Base-by-base conservation (phyloP, 1,139 yeast genomes). In the Kodamaea plutei region DNA sequence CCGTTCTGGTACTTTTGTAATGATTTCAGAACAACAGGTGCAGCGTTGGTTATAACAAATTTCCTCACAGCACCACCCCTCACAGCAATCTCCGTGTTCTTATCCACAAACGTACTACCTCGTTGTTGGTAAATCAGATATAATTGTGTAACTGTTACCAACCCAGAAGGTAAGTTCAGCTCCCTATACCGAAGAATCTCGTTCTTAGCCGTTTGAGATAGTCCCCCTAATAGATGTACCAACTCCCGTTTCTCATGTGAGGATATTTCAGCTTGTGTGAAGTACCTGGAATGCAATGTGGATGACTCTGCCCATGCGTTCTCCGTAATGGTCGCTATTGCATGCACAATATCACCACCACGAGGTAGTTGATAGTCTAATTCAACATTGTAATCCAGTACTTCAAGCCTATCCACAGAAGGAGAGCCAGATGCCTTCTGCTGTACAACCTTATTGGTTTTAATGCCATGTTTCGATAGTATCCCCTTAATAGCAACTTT, bases 61-160 rank as follows among this genome's bases (percentile, higher is more conserved):
- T 63, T 63, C 18, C 63, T 46, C 4, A 68, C 30, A 5, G 44
- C 31, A 1, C 72, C 72, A 21, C 51, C 48, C 26, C 72, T 44
- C 4, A 59, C 52, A 16, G 49, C 43, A 4, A 62, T 35, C 37
- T 68, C 74, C 2, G 67, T 41, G 28, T 51, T 58, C 30, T 61
- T 54, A 43, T 68, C 74, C 5, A 68, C 73, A 50, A 61, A 66
- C 0, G 74, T 68, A 37, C 61, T 56, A 1, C 73, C 73, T 22
- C 58, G 55, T 13, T 52, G 45, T 24, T 56, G 61, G 36, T 56
- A 68, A n/a, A 68, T 53, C 8, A 73, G 53, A 36, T 68, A 67
- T 8, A 68, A 40, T 40, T 67, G 73, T 29, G 62, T 59, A 2
- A 56, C 41, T 1, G 73, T 66, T 5, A 64, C 50, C 28, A 68